Base-by-base conservation (phyloP, 805 yeast species). In the Wickerhamomyces canadensis region DNA sequence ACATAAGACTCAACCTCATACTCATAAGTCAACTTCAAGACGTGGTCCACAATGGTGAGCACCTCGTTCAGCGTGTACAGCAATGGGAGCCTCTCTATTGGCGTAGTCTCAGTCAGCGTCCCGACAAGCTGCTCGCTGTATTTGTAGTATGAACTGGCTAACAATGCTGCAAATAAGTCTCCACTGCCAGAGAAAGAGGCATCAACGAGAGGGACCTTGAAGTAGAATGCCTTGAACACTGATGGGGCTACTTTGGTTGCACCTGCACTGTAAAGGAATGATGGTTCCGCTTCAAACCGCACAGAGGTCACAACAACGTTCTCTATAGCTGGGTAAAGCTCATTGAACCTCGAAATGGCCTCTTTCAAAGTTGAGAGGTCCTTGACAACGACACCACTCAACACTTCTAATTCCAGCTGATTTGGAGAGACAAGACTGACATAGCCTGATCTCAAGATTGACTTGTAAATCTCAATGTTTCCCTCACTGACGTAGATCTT, bases 151-250 rank as follows among this genome's bases (percentile, higher is more conserved):
- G 65, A 57, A 45, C 81, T 74, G 3, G 80, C 67, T 15, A 83
- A 45, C 13, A 84, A 51, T 1, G 81, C 87, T 3, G 79, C 65
- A 54, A 83, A 80, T 14, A 84, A 58, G 53, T 84, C 93, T 3
- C 93, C 93, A 40, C 84, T 73, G 1, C 93, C 93, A 28, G 77
- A 78, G 54, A 82, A 83, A 2, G 66, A 61, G 9, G 87, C 85
- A 16, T 71, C 61, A 11, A 83, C 72, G 45, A 62, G 59, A 5
- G 67, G 62, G 2, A 78, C 69, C 18, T 66, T 64, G 32, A 67
- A 62, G 33, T 56, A 62, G 36, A 61, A 45, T 3, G 42, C 19
- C 12, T 33, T 31, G 11, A 35, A 34, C 0, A 18, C n/a, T 7
- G 32, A 40, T 1, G 37, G 37, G 1, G 34, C 5, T 21, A 29